These are phyloP conservation scores for Saccharum hybrid DNA, from an alignment of 202 grass and related monocot species.

Conservation along the genomic window DNA sequence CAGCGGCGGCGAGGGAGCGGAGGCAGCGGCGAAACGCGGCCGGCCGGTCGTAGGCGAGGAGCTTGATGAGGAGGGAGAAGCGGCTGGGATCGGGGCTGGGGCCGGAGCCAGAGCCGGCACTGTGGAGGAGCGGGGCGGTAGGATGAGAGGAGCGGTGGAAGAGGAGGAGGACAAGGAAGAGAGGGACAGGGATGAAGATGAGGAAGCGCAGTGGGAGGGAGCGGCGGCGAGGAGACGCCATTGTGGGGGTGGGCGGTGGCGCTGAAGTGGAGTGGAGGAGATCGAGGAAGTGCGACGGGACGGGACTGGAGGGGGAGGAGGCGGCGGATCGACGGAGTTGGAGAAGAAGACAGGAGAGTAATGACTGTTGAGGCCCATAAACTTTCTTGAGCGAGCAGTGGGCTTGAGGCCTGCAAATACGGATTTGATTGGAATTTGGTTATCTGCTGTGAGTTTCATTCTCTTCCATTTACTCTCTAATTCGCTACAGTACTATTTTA, in stretches of 20 bases:
- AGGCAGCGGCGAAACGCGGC: conserved; percentile 83
- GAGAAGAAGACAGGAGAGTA: neutral
- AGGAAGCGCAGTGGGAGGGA: conserved; percentile 50
- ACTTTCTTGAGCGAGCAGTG: neutral
- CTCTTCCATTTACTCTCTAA: too few species aligned
- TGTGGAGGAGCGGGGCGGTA: conserved; percentile 10
- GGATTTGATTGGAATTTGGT: too few species aligned
- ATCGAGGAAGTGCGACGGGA: neutral
- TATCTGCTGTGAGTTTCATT: too few species aligned
- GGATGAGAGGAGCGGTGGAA: conserved; percentile 47
- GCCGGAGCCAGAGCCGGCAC: neutral
- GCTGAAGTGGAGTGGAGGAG: conserved; percentile 18
- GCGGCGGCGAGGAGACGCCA: conserved; percentile 59
- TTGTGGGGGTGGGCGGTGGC: conserved; percentile 19
- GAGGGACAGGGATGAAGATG: conserved; percentile 54
- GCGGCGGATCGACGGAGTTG: conserved; percentile 19
- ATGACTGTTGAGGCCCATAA: neutral
- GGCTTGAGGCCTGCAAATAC: neutral
- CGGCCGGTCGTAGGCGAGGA: conserved; percentile 83
- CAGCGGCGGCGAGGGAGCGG: conserved; percentile 72
- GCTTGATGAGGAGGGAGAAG: conserved; percentile 79
- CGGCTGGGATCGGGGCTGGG: conserved; percentile 42
- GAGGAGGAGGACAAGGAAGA: conserved; percentile 48
- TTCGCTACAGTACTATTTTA: too few species aligned
- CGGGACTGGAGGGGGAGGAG: too few species aligned